phyloP scores from a whole-genome alignment of 2,329 filamentous ascomycete species.

The Emydomyces testavorans region DNA sequence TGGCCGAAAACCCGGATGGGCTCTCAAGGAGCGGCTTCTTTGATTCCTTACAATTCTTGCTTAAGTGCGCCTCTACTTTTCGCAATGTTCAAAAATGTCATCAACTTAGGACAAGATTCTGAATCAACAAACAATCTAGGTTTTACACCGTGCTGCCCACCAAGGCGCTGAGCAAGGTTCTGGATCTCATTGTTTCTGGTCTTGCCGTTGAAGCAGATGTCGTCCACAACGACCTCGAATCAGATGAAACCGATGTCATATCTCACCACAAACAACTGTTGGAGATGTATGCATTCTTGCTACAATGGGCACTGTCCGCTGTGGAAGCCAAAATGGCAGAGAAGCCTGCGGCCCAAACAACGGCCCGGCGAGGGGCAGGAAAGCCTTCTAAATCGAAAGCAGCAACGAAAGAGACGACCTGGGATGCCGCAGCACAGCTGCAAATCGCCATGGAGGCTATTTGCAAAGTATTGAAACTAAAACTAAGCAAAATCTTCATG shows the following conservation, averaged over 20 bases:
- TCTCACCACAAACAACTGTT: slow-evolving; percentile 81
- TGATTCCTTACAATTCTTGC: slow-evolving; percentile 86
- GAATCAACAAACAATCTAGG: slow-evolving; percentile 57
- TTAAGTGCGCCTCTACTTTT: slow-evolving; percentile 68
- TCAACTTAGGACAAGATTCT: slow-evolving; percentile 44
- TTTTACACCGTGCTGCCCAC: slow-evolving; percentile 67
- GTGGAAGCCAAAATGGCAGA: slow-evolving; percentile 89
- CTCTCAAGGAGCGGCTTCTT: slow-evolving; percentile 67
- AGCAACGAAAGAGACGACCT: slow-evolving; percentile 58
- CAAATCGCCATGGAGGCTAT: slow-evolving; percentile 83
- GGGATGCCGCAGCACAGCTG: slow-evolving; percentile 82
- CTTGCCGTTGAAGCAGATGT: slow-evolving; percentile 75
- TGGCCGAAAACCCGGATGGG: slow-evolving; percentile 83
- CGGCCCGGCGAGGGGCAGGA: slow-evolving; percentile 60
- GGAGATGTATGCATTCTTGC: slow-evolving; percentile 84
- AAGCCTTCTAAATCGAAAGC: slow-evolving; percentile 62
- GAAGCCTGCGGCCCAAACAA: slow-evolving; percentile 62
- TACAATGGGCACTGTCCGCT: slow-evolving; percentile 92
- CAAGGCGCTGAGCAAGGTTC: slow-evolving; percentile 78
- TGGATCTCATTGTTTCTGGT: slow-evolving; percentile 79
- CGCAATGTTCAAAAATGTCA: slow-evolving; percentile 15
- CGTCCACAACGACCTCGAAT: slow-evolving; percentile 74
- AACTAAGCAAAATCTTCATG: slow-evolving; percentile 82
- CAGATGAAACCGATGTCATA: slow-evolving; percentile 78
- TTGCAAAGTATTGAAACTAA: slow-evolving; percentile 90